Base-by-base conservation (phyloP, 495 filamentous ascomycete species). In the Lasiosphaeria miniovina region DNA sequence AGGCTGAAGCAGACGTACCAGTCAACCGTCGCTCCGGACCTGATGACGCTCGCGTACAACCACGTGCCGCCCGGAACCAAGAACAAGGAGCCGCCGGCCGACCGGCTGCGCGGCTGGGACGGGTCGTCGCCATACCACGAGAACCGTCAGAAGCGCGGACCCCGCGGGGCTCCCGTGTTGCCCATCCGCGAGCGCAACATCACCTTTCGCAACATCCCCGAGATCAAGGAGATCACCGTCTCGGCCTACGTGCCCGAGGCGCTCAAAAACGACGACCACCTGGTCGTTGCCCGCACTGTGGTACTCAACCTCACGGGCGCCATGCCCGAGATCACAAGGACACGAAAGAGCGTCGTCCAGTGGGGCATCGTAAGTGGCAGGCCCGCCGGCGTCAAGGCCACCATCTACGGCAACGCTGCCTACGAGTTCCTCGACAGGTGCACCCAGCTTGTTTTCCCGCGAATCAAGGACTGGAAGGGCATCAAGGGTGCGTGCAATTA, bases 391-490 rank as follows among this genome's bases (percentile, higher is more conserved):
- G 72, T 94, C 82, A 76, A 81, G 64, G 86, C 84, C 31, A 84
- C 88, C 43, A 68, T 98, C 49, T 73, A 78, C 36, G 89, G 90
- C 14, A 87, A 94, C 73, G 83, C 87, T 52, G 93, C 96, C 69
- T 91, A 89, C 60, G 84, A 95, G 70, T 98, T 98, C 73, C 64
- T 98, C 45, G 85, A 90, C 53, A 92, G 93, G 76, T 72, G 88
- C 63, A 78, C 96, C 43, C 88, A 96, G 73, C 77, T 97, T 4
- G 95, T 98, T 7, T 78, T 97, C 70, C 94, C 94, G 53, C 86
- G 85, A 66, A 93, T 98, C 66, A 98, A 97, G 80, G 94, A 98
- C 58, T 98, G 90, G 85, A 80, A 81, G 57, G 94, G 94, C 58
- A 80, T 96, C 40, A 78, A 82, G 70, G 93, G 90, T 62, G 6